Conservation (phyloP, 164 flowering plant species). For the Chimonanthus praecox region DNA sequence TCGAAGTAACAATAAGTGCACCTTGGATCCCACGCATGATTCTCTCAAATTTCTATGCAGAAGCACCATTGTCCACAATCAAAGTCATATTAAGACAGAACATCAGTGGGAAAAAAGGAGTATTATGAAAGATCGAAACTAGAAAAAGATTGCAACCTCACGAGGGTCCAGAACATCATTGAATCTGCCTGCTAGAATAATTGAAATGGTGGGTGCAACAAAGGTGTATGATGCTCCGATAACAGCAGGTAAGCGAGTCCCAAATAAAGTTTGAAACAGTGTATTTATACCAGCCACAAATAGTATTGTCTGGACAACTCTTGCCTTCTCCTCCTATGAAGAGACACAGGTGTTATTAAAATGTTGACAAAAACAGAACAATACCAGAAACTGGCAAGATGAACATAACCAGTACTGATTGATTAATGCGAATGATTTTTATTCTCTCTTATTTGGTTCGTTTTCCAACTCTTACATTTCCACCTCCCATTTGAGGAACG, state of each 20-base stretch:
- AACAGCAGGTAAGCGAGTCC: conserved; percentile 86
- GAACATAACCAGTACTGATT: no score
- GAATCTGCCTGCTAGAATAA: conserved; percentile 77
- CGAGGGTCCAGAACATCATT: conserved; percentile 48
- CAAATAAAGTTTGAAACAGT: conserved; percentile 64
- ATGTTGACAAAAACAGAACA: not conserved
- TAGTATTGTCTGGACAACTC: conserved; percentile 80
- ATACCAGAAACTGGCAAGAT: no score
- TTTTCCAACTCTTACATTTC: conserved; percentile 33
- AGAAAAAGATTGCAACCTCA: conserved; percentile 32
- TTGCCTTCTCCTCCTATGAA: conserved; percentile 81
- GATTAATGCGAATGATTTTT: no score
- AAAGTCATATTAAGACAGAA: not conserved
- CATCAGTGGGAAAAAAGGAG: not conserved
- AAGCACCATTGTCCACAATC: conserved; percentile 2
- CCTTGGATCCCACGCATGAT: conserved; percentile 90
- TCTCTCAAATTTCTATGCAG: conserved; percentile 64
- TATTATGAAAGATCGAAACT: conserved; percentile 25
- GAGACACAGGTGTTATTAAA: not conserved
- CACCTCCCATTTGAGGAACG: conserved; percentile 84
- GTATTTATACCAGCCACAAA: conserved; percentile 98
- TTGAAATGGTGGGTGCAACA: conserved; percentile 83
- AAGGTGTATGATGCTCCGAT: conserved; percentile 88
- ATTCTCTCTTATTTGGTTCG: no score
- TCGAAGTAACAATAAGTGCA: conserved; percentile 81